phyloP scores from a whole-genome alignment of 257 asterid genomes.

The Catharanthus roseus region DNA sequence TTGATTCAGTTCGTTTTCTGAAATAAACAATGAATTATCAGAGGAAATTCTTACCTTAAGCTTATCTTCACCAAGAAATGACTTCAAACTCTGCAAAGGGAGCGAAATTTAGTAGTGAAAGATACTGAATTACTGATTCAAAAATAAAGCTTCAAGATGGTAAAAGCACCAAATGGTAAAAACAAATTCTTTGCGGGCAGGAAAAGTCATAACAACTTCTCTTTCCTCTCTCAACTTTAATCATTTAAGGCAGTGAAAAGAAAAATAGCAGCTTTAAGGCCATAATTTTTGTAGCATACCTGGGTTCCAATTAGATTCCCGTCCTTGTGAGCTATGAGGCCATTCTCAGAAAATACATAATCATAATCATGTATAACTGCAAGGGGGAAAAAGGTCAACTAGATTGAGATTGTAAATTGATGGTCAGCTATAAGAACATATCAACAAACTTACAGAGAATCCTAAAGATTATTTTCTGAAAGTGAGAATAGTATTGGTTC shows the following conservation, averaged over 20 bases:
- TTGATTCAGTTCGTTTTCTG: not conserved
- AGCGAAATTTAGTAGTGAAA: not conserved
- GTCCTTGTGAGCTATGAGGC: constrained; percentile 81
- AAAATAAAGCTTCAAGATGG: not conserved
- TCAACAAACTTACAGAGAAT: not conserved
- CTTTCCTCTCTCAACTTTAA: not conserved
- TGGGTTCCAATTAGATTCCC: constrained; percentile 72
- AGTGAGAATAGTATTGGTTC: not conserved
- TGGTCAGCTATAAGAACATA: not conserved
- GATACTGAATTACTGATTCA: not conserved
- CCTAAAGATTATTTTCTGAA: not conserved
- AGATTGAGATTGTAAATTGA: not conserved
- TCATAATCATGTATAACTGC: constrained; percentile 79
- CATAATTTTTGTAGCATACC: constrained; percentile 33
- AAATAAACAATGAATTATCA: not conserved
- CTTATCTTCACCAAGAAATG: constrained; percentile 82
- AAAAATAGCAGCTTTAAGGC: not conserved
- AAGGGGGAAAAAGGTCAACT: not conserved
- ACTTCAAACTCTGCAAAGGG: constrained; percentile 73
- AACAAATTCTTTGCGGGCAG: not conserved
- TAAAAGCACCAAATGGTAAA: not conserved
- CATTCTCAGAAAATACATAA: constrained; percentile 86
- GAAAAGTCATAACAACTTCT: not conserved
- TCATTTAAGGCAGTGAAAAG: not conserved
- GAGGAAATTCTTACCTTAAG: constrained; percentile 55